These are phyloP conservation scores for Phialophora chinensis DNA, from an alignment of 2,329 filamentous ascomycete species.

Conservation along the genomic window DNA sequence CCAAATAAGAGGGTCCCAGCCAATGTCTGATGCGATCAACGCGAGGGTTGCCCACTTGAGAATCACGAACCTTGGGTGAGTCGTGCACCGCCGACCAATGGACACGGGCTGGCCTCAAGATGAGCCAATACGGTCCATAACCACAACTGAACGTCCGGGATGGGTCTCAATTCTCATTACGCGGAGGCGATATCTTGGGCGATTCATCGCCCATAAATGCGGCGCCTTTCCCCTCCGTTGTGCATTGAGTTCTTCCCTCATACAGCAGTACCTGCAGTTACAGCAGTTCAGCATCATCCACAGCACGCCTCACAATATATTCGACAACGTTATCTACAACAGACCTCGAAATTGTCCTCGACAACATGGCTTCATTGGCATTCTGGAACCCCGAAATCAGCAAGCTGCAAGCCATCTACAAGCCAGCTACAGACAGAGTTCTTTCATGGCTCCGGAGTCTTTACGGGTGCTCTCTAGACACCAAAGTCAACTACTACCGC, in stretches of 20 bases:
- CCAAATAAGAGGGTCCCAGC: not conserved
- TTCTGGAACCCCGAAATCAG: conserved; percentile 52
- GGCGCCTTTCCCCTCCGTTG: not conserved
- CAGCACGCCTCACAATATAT: not conserved
- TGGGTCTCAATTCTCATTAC: too few species aligned
- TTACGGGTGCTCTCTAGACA: conserved; percentile 1
- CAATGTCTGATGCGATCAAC: not conserved
- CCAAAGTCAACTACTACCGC: conserved; percentile 20
- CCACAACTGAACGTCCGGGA: not conserved
- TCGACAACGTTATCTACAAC: not conserved
- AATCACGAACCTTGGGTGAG: not conserved
- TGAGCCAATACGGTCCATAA: not conserved
- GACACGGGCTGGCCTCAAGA: not conserved
- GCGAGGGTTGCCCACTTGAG: not conserved
- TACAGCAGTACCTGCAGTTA: too few species aligned
- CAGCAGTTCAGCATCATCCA: not conserved
- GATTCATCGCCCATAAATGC: not conserved
- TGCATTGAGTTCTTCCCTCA: not conserved
- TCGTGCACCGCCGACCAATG: not conserved
- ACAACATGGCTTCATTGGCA: conserved; percentile 10
- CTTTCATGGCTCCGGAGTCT: conserved; percentile 19
- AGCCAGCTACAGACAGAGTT: conserved; percentile 43
- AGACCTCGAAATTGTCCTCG: not conserved
- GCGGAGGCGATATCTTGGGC: not conserved
- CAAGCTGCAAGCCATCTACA: conserved; percentile 49